Evolutionary conservation across 164 flowering plant species (phyloP), one percentile per base, ranked within the genome.

Genomic region (Malania oleifera): DNA sequence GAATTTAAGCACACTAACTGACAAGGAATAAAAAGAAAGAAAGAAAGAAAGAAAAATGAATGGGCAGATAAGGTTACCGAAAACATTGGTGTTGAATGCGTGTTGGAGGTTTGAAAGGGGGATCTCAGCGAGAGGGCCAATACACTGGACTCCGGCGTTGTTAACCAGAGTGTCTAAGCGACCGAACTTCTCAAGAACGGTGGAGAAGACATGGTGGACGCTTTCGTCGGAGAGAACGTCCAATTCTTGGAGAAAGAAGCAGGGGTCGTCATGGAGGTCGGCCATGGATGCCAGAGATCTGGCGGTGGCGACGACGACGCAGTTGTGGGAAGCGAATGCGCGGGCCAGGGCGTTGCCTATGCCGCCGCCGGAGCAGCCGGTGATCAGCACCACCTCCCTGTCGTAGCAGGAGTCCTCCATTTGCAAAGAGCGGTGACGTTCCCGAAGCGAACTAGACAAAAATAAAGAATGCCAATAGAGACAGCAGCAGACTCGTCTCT

Each of bases 61-160:
- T n/a, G n/a, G n/a, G n/a, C n/a, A n/a, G 10, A 29, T 34, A 54
- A 9, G 9, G 23, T 65, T 71, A 86, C 96, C 98, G 54, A 40
- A 93, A 34, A 93, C 86, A 67, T 93, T 93, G 57, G 97, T 84
- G 48, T 83, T 64, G 72, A 81, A 93, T 5, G 95, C 74, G 3
- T 63, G 31, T 50, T 86, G 67, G 37, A 90, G 5, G 2, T 81
- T 52, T 52, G 95, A 63, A 5, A 90, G 38, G 18, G 97, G 97
- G 17, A 90, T 45, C 66, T 90, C 99, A 10, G 92, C 99, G 29
- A 90, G 72, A 38, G 99, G 99, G 4, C 87, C 97, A 20, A 93
- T 70, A 54, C 96, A 90, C 35, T 75, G 90, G 14, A 93, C 75
- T 15, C 97, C 99, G 20, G 99, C 99, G 52, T 93, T 93, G 37